Percentiles rank a stretch among this genome's conserved stretches.
Conservation (phyloP, 2,329 filamentous ascomycete genomes). For the Sarocladiaceae sp. region DNA sequence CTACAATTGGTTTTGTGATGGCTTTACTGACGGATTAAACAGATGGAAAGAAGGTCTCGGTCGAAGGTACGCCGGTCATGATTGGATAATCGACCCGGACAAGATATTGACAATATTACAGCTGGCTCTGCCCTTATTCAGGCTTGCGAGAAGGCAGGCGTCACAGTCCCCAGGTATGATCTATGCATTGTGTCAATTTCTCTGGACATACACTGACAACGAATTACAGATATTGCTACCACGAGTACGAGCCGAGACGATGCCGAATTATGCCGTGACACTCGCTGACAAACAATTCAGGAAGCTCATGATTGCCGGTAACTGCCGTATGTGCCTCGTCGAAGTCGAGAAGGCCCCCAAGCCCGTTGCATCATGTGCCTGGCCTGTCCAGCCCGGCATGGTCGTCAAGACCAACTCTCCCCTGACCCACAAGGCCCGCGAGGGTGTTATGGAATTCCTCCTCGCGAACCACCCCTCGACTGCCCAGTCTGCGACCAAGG, state of each 20-base stretch:
- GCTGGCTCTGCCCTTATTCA: conserved; percentile 97
- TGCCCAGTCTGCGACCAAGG: conserved; percentile 98
- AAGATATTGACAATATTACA: conserved; percentile 34
- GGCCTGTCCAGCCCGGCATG: conserved; percentile 98
- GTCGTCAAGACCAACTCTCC: conserved; percentile 98
- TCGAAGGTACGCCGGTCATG: conserved; percentile 69
- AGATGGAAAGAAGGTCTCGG: conserved; percentile 98
- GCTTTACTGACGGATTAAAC: conserved; percentile 24
- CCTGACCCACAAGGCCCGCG: conserved; percentile 92
- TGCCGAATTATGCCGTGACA: conserved; percentile 16
- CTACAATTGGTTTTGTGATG: conserved; percentile 10
- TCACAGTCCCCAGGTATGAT: conserved; percentile 75
- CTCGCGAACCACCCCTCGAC: conserved; percentile 92
- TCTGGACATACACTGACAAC: conserved; percentile 9
- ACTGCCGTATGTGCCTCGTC: conserved; percentile 99
- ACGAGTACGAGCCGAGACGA: conserved; percentile 66
- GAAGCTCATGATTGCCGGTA: conserved; percentile 98
- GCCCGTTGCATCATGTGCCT: conserved; percentile 96
- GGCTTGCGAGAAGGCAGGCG: conserved; percentile 96
- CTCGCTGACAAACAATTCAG: conserved; percentile 49
- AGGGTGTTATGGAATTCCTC: conserved; percentile 98
- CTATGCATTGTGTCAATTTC: no score
- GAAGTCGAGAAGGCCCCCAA: conserved; percentile 96
- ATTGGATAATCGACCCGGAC: conserved; percentile 12
- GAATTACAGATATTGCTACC: conserved; percentile 82